Conservation (phyloP, 208 protist genomes). For the Entamoeba invadens region DNA sequence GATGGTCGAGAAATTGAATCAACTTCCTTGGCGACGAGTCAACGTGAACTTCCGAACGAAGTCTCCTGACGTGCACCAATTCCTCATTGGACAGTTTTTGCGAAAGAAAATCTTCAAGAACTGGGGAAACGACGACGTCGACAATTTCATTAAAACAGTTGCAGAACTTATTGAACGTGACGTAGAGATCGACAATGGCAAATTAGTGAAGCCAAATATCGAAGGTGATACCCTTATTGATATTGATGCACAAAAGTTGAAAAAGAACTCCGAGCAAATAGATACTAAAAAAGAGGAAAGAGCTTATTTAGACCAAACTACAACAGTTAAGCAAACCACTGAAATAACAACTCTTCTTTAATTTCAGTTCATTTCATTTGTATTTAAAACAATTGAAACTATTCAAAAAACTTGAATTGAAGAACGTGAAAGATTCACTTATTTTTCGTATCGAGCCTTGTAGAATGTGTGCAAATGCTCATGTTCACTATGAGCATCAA, state of each 20-base stretch:
- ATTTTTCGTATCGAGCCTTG: neutral
- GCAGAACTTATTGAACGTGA: neutral
- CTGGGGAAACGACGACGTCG: neutral
- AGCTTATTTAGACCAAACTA: no score
- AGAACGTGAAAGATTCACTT: no score
- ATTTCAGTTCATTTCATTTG: no score
- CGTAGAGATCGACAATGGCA: neutral
- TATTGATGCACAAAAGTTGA: no score
- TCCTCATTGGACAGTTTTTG: neutral
- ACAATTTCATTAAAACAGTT: neutral
- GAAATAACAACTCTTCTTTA: no score
- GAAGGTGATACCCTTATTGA: no score
- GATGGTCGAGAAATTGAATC: neutral
- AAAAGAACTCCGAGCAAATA: no score
- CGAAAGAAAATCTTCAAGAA: neutral
- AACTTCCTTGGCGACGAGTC: neutral
- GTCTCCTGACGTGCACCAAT: neutral
- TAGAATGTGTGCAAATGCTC: neutral
- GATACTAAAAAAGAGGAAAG: no score
- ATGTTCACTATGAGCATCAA: neutral
- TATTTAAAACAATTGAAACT: no score
- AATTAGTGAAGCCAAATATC: no score
- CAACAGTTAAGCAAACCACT: no score
- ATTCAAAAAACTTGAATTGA: no score
- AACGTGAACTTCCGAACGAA: neutral